phyloP scores from a whole-genome alignment of 2,329 filamentous ascomycete genomes.

The Blastomyces emzantsi region DNA sequence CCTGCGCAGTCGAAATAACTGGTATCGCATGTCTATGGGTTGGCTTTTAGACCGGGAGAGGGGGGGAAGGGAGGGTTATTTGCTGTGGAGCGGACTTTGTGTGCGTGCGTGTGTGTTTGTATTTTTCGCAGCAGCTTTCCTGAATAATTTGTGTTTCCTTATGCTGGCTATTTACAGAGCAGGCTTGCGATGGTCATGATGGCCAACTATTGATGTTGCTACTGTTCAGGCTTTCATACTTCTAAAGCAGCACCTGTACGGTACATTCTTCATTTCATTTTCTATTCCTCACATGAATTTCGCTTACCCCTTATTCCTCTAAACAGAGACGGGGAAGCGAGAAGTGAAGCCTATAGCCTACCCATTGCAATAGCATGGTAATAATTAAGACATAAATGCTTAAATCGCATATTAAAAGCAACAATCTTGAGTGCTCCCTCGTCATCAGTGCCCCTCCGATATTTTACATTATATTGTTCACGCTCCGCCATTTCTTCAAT shows the following conservation, averaged over 20 bases:
- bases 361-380: background rate
- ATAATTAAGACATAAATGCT: background rate
- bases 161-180: background rate
- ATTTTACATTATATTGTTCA: background rate
- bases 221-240: background rate
- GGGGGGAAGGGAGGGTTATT: too few relatives aligned
- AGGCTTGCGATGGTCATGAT: background rate
- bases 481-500: background rate
- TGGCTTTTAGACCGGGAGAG: too few relatives aligned
- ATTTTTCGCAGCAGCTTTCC: background rate
- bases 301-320: background rate
- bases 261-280: background rate
- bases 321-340: background rate
- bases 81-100: background rate
- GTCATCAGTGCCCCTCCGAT: background rate
- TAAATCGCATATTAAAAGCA: background rate
- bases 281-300: background rate
- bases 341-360: background rate
- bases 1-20: background rate
- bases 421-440: background rate
- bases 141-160: background rate
- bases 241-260: background rate
- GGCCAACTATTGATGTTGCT: background rate
- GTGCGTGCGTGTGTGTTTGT: background rate
- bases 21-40: background rate